A percentile compares a stretch with the other conserved stretches of the same genome.
Conservation (phyloP, 345 rosid genomes). For the Crucihimalaya himalaica region DNA sequence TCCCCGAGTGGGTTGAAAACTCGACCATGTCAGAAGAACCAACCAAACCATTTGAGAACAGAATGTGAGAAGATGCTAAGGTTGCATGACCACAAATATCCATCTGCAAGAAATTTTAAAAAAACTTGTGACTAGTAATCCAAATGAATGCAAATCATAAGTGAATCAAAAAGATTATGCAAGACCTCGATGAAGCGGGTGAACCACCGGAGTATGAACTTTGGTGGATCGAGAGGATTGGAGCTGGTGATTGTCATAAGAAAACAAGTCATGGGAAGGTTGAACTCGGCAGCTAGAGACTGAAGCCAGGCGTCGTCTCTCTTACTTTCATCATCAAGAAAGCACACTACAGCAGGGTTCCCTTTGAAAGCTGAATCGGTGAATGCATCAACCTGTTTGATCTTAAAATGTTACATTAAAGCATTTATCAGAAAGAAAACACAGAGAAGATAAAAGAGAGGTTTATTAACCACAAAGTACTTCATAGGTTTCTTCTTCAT, state of each 20-base stretch:
- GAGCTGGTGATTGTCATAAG: constrained; percentile 27
- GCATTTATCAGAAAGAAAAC: no score
- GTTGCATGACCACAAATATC: constrained; percentile 77
- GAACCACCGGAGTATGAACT: constrained; percentile 60
- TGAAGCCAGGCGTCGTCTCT: constrained; percentile 71
- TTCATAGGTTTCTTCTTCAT: no score
- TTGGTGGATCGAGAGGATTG: constrained; percentile 9
- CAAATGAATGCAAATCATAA: no score
- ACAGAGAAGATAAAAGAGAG: no score
- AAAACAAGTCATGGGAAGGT: constrained; percentile 50
- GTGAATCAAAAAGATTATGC: no score
- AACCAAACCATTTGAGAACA: constrained; percentile 59
- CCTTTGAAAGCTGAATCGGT: constrained; percentile 66
- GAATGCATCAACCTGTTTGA: constrained; percentile 64
- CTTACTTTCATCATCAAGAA: constrained; percentile 63
- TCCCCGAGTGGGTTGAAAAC: constrained; percentile 60
- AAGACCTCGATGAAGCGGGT: constrained; percentile 31
- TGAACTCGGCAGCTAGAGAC: constrained; percentile 57
- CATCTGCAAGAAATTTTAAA: constrained; percentile 47
- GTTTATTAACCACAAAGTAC: no score
- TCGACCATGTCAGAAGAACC: constrained; percentile 41
- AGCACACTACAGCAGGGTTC: constrained; percentile 81
- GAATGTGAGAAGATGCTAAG: constrained; percentile 63
- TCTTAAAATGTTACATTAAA: no score
- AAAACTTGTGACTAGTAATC: no score